phyloP scores from a whole-genome alignment of 139 green algal genomes.

The Penium margaritaceum region DNA sequence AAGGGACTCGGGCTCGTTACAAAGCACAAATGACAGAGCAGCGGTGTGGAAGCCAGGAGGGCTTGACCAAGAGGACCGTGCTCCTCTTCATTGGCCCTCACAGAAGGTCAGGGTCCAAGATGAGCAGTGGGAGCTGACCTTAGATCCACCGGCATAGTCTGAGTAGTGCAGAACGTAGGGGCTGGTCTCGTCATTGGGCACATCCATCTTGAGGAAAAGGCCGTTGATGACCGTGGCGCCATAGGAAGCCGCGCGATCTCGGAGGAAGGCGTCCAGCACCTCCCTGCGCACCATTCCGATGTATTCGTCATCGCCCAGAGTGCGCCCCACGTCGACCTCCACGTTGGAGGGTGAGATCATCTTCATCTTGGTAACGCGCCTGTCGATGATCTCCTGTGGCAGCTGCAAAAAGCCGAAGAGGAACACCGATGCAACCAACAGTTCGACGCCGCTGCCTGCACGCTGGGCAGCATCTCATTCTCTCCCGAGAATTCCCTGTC shows the following conservation, averaged over 20 bases:
- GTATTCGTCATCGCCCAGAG: slow-evolving; percentile 91
- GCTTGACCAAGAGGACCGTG: too few species aligned
- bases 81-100: too few species aligned
- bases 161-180: slow-evolving; percentile 81
- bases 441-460: too few species aligned
- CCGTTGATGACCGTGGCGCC: slow-evolving; percentile 91
- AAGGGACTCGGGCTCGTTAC: too few species aligned
- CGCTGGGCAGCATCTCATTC: too few species aligned
- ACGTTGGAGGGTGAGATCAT: slow-evolving; percentile 98
- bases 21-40: too few species aligned
- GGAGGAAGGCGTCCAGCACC: slow-evolving; percentile 91
- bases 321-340: slow-evolving; percentile 96
- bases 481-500: too few species aligned
- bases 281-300: slow-evolving; percentile 90
- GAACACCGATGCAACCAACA: too few species aligned
- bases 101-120: too few species aligned
- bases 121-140: too few species aligned
- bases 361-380: slow-evolving; percentile 98
- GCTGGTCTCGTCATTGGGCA: slow-evolving; percentile 55
- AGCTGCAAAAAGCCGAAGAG: slow-evolving; percentile 31
- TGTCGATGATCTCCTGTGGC: slow-evolving; percentile 50
- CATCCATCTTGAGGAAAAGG: slow-evolving; percentile 74
- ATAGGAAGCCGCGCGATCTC: slow-evolving; percentile 74
- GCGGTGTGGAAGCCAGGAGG: too few species aligned
- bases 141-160: slow-evolving; percentile 62